phyloP scores from a whole-genome alignment of 371 early-diverging fungal species.

The Chytridium lagenaria region DNA sequence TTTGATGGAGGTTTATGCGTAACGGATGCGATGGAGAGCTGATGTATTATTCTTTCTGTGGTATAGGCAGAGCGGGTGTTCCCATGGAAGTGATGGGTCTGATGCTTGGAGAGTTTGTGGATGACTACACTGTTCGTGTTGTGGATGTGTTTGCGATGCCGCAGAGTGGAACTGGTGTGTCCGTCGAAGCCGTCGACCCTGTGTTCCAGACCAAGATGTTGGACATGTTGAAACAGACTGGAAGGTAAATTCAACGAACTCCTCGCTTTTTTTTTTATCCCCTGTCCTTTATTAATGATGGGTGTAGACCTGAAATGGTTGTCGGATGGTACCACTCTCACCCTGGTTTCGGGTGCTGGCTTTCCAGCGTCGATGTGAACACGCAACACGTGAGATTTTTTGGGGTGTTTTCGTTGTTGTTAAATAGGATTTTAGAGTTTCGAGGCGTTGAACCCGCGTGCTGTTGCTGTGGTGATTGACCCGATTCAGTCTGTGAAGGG shows the following conservation, averaged over 20 bases:
- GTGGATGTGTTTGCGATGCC: constrained; percentile 99
- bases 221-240: constrained; percentile 99
- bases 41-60: constrained; percentile 2
- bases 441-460: constrained; percentile 95
- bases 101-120: constrained; percentile 99
- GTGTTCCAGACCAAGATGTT: constrained; percentile 99
- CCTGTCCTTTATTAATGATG: too few relatives aligned
- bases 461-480: constrained; percentile 99
- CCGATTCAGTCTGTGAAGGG: constrained; percentile 99
- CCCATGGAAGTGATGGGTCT: constrained; percentile 99
- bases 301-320: constrained; percentile 94
- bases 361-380: constrained; percentile 99
- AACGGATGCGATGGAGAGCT: neutral
- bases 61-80: constrained; percentile 98
- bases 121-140: constrained; percentile 99
- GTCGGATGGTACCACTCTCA: constrained; percentile 99
- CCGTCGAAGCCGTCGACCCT: constrained; percentile 99
- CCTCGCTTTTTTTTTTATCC: too few relatives aligned
- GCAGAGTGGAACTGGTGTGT: constrained; percentile 99
- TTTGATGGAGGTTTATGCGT: neutral
- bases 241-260: too few relatives aligned
- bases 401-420: neutral
- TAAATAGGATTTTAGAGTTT: constrained; percentile 69
- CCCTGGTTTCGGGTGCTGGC: constrained; percentile 99
- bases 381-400: constrained; percentile 89